Evolutionary conservation across 352 stramenopile genomes (phyloP), one percentile per base, ranked within the genome.

Genomic region (Phytopythium delawarense): DNA sequence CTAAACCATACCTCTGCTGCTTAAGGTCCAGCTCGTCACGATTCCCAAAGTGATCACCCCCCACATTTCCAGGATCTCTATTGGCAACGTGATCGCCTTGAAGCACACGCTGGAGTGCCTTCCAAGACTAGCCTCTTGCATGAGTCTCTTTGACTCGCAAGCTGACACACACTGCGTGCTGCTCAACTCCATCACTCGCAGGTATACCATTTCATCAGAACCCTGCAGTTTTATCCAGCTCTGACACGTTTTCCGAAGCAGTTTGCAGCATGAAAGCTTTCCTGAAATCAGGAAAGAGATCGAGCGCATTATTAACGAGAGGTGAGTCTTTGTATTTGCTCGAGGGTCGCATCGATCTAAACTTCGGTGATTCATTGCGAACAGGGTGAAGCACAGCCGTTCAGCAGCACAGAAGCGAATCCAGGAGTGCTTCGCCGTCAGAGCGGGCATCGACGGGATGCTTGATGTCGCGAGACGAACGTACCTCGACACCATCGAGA

Each of bases 401-500:
- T 91, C 81, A 35, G 75, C 76, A 53, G 81, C 82, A 13, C 81
- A 93, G 64, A 94, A 91, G 59, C 78, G 86, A 39, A 94, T 94
- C 62, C 84, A 94, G 71, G 87, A 92, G 45, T 91, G 81, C 54
- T 93, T 96, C 67, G 85, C 87, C 32, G 72, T 96, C 15, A 65
- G 84, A 59, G 78, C 83, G 23, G 87, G 87, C 12, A 89, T 96
- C 30, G 85, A 96, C 40, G 85, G 84, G 4, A 93, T 94, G 84
- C 79, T 96, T 11, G 87, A 96, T 58, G 82, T 96, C 12, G 86
- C 85, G 32, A 69, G 87, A 52, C 67, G 84, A 64, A 88, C 84
- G 7, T 94, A 94, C 34, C 67, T 96, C 20, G 81, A 92, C 62
- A 91, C 82, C 1, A 92, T 93, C 39, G 82, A 94, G 52, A 86